A percentile compares a stretch with the other conserved stretches of the same genome.
Evolutionary conservation across 805 yeast genomes (phyloP).

Genomic region (Babjeviella inositovora): DNA sequence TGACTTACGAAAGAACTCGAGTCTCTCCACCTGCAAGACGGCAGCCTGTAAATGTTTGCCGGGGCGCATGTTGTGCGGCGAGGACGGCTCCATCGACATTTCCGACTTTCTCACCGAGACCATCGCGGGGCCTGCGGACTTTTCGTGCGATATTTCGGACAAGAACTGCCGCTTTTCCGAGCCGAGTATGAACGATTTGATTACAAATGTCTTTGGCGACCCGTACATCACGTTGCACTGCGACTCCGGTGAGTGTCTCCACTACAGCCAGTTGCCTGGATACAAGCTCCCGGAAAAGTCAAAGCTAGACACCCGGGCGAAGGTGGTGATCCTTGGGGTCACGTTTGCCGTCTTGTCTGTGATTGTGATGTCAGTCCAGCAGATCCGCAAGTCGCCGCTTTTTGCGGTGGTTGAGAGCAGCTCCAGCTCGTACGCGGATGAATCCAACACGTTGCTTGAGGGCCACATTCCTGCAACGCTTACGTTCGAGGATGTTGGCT

Average conservation of each 20-base stretch:
- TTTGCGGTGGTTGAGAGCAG: slow-evolving; percentile 17
- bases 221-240: slow-evolving; percentile 73
- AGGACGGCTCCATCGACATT: slow-evolving; percentile 85
- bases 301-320: slow-evolving; percentile 23
- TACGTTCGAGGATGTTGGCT: slow-evolving; percentile 59
- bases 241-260: slow-evolving; percentile 81
- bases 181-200: slow-evolving; percentile 91
- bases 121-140: slow-evolving; percentile 86
- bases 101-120: slow-evolving; percentile 85
- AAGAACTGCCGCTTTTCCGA: slow-evolving; percentile 71
- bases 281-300: slow-evolving; percentile 50
- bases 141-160: slow-evolving; percentile 53
- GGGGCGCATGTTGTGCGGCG: slow-evolving; percentile 87
- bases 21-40: slow-evolving; percentile 63
- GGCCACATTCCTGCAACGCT: slow-evolving; percentile 53
- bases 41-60: slow-evolving; percentile 86
- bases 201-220: slow-evolving; percentile 88
- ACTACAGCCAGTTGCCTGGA: slow-evolving; percentile 87
- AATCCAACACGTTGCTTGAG: slow-evolving; percentile 28
- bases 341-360: slow-evolving; percentile 24
- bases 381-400: slow-evolving; percentile 44
- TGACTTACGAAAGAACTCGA: slow-evolving; percentile 43
- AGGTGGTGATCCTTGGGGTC: slow-evolving; percentile 26
- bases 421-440: slow-evolving; percentile 13
- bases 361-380: slow-evolving; percentile 23